Evolutionary conservation across 495 filamentous ascomycete genomes (phyloP).

Genomic region (Penicillium steckii): DNA sequence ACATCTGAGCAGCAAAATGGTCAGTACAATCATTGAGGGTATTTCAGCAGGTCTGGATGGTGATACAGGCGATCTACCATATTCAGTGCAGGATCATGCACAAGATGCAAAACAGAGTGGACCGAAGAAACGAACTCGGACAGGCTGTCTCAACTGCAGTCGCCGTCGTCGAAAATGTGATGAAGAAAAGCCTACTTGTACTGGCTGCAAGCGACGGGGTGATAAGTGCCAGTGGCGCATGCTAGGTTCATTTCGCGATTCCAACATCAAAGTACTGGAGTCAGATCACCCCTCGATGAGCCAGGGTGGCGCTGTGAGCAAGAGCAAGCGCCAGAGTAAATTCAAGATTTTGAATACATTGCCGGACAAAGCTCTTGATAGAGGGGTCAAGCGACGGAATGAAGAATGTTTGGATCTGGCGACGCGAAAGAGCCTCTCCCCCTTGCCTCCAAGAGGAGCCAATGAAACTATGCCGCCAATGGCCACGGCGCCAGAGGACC

Average conservation of each 20-base stretch:
- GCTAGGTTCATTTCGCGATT: slow-evolving; percentile 35
- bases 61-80: not conserved
- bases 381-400: not conserved
- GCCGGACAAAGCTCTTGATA: not conserved
- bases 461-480: not conserved
- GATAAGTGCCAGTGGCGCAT: slow-evolving; percentile 34
- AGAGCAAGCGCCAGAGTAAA: slow-evolving; percentile 23
- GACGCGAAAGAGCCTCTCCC: not conserved
- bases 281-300: slow-evolving; percentile 33
- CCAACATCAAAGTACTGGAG: slow-evolving; percentile 32
- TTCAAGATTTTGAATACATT: slow-evolving; percentile 30
- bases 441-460: not conserved
- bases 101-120: slow-evolving; percentile 5
- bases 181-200: slow-evolving; percentile 31
- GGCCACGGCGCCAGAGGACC: not conserved
- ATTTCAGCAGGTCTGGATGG: not conserved
- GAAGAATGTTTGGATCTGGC: not conserved
- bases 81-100: not conserved
- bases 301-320: slow-evolving; percentile 18
- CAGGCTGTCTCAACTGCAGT: slow-evolving; percentile 36
- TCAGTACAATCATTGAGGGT: not conserved
- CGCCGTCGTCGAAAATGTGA: slow-evolving; percentile 34
- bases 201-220: slow-evolving; percentile 29
- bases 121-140: slow-evolving; percentile 33
- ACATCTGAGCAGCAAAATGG: slow-evolving; percentile 1